phyloP scores from a whole-genome alignment of 768 basidiomycete species.

The Trametes coccinea region DNA sequence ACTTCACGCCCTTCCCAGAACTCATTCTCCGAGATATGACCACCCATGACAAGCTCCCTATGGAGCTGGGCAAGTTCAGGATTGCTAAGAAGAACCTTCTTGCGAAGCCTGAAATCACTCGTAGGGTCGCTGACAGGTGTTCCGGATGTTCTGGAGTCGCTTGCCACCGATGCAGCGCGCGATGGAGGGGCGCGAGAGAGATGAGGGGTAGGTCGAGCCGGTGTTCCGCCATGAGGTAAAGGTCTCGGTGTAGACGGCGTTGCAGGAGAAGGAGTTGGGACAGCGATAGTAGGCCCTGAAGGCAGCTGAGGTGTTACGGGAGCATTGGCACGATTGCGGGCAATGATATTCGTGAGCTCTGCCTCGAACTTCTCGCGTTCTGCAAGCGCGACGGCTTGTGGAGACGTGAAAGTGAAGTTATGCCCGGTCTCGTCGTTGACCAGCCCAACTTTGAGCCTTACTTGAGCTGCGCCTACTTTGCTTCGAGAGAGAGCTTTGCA shows the following conservation, averaged over 20 bases:
- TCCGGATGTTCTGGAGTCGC: conserved; percentile 45
- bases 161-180: conserved; percentile 62
- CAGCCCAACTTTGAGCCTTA: conserved; percentile 73
- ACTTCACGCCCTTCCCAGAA: conserved; percentile 99
- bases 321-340: conserved; percentile 56
- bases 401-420: conserved; percentile 80
- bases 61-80: conserved; percentile 81
- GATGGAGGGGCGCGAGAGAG: conserved; percentile 53
- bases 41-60: conserved; percentile 81
- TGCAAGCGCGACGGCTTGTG: conserved; percentile 57
- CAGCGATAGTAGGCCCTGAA: conserved; percentile 5
- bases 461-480: conserved; percentile 79
- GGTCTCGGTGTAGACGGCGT: conserved; percentile 34
- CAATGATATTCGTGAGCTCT: conserved; percentile 75
- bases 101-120: conserved; percentile 71
- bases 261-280: conserved; percentile 19
- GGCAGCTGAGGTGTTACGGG: conserved; percentile 21
- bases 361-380: conserved; percentile 85
- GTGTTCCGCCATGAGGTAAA: conserved; percentile 20
- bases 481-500: conserved; percentile 76
- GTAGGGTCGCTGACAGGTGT: conserved; percentile 62
- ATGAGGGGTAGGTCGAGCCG: conserved; percentile 31
- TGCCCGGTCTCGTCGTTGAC: conserved; percentile 70
- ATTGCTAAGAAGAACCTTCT: conserved; percentile 75
- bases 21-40: conserved; percentile 87